Percentiles rank a stretch among this genome's conserved stretches.
Evolutionary conservation across 306 rosid genomes (phyloP).

Genomic region (Trifolium repens): DNA sequence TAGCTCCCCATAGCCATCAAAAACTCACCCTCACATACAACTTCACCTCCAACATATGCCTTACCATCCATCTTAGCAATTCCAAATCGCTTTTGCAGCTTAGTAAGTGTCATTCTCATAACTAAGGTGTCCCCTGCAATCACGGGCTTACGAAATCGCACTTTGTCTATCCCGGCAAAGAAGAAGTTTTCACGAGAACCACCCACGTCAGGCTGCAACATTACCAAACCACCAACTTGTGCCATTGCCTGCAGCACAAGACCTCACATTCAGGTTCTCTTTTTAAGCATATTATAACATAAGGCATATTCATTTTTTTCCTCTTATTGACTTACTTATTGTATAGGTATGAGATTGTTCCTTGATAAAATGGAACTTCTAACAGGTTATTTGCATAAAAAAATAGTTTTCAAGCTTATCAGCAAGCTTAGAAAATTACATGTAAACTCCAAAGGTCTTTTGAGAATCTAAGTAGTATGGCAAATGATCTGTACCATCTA

Average conservation of each 20-base stretch:
- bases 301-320: conserved; percentile 14
- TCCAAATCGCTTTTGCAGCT: conserved; percentile 88
- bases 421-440: conserved; percentile 1
- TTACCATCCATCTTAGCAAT: conserved; percentile 95
- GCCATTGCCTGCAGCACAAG: conserved; percentile 82
- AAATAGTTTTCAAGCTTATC: conserved; percentile 8
- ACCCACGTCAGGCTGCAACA: conserved; percentile 93
- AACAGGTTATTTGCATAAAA: neutral
- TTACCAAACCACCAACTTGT: conserved; percentile 90
- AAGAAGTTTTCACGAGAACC: conserved; percentile 83
- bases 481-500: conserved; percentile 22
- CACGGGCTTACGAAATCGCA: conserved; percentile 87
- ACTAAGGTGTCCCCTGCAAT: conserved; percentile 92
- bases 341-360: no score
- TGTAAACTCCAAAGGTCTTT: conserved; percentile 24
- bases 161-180: conserved; percentile 95
- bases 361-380: no score
- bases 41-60: conserved; percentile 91
- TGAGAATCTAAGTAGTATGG: conserved; percentile 13
- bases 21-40: conserved; percentile 92
- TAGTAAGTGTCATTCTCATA: conserved; percentile 86
- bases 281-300: neutral
- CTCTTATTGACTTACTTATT: no score
- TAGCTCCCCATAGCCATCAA: conserved; percentile 73
- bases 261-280: conserved; percentile 17